Percentiles rank a stretch among this genome's conserved stretches.
phyloP scores from a whole-genome alignment of 805 yeast genomes.

The Geotrichum ghanense region DNA sequence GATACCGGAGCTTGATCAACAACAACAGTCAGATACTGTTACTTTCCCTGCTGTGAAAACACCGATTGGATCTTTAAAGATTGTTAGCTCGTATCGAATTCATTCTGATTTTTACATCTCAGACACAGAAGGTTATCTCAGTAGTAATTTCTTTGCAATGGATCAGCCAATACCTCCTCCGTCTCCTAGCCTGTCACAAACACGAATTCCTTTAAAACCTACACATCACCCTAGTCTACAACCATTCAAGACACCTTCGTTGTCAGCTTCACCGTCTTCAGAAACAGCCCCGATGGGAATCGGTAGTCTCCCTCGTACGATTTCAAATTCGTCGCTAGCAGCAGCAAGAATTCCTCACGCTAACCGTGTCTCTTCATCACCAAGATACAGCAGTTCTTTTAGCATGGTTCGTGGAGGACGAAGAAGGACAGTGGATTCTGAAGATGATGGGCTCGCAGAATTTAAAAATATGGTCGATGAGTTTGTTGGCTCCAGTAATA shows the following conservation, averaged over 20 bases:
- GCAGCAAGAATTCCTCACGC: slow-evolving; percentile 27
- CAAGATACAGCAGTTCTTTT: neutral
- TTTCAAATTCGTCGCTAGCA: slow-evolving; percentile 34
- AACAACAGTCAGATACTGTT: slow-evolving; percentile 46
- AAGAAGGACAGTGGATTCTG: neutral
- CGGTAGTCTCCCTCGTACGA: slow-evolving; percentile 29
- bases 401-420: slow-evolving; percentile 1
- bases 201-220: slow-evolving; percentile 6
- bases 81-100: slow-evolving; percentile 70
- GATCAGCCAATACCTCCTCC: slow-evolving; percentile 24
- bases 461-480: neutral
- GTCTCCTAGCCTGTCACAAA: neutral
- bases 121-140: slow-evolving; percentile 53
- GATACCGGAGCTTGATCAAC: slow-evolving; percentile 33
- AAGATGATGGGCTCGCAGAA: neutral
- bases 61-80: slow-evolving; percentile 57
- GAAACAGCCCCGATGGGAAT: slow-evolving; percentile 15
- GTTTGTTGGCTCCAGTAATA: neutral
- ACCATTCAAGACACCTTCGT: slow-evolving; percentile 54
- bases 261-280: slow-evolving; percentile 29
- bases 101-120: slow-evolving; percentile 57
- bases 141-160: slow-evolving; percentile 42
- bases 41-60: slow-evolving; percentile 63
- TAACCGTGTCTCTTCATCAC: neutral
- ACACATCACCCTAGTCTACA: slow-evolving; percentile 34